These are phyloP conservation scores for Colletotrichum sp. DNA, from an alignment of 2,329 filamentous ascomycete genomes.

Conservation along the genomic window DNA sequence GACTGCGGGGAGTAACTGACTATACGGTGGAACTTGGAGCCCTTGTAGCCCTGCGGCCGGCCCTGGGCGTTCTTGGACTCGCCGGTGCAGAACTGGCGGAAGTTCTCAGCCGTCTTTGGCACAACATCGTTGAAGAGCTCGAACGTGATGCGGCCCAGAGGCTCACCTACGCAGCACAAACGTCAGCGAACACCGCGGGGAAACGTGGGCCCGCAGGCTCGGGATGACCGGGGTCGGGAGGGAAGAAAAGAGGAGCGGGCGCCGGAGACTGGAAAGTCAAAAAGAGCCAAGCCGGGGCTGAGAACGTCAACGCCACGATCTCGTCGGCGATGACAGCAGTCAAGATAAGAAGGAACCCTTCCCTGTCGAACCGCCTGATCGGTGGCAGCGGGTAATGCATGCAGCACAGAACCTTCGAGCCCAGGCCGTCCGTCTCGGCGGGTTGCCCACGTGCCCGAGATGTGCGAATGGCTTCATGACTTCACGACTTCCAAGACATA, in stretches of 20 bases:
- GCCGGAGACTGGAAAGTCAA: neutral
- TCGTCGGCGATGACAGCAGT: neutral
- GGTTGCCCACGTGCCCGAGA: neutral
- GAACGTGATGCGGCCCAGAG: slow-evolving; percentile 86
- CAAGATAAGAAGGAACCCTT: neutral
- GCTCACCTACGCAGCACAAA: slow-evolving; percentile 66
- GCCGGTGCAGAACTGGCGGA: slow-evolving; percentile 95
- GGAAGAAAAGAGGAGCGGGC: neutral
- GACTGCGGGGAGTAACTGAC: slow-evolving; percentile 52
- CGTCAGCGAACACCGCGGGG: neutral
- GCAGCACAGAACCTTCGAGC: neutral
- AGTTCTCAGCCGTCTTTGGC: slow-evolving; percentile 93
- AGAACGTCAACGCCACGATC: neutral
- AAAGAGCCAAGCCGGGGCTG: neutral
- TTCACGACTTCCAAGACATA: neutral
- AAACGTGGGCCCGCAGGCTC: neutral
- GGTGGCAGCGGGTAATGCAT: neutral
- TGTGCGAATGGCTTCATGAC: neutral
- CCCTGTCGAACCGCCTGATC: neutral
- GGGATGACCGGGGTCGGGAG: neutral
- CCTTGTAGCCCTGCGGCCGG: slow-evolving; percentile 90
- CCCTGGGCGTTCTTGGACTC: slow-evolving; percentile 82
- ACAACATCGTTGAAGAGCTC: slow-evolving; percentile 87
- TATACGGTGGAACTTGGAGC: slow-evolving; percentile 91
- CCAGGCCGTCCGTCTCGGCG: neutral